Conservation (phyloP, 1,139 yeast genomes). For the Debaryomycetaceae sp. region DNA sequence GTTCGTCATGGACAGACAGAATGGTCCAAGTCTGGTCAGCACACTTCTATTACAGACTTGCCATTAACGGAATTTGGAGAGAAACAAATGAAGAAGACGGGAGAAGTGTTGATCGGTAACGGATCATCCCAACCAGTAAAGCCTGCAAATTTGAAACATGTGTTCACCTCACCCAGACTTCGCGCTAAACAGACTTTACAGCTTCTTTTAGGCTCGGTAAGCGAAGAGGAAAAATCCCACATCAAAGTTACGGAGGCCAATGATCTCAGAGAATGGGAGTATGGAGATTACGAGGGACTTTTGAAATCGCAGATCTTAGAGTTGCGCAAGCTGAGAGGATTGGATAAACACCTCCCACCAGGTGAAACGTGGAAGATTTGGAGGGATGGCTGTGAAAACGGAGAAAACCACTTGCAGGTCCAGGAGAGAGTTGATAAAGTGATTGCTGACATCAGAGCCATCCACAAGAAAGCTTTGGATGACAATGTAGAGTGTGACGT, state of each 20-base stretch:
- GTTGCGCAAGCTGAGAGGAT: slow-evolving; percentile 58
- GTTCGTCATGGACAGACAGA: slow-evolving; percentile 91
- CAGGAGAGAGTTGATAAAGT: slow-evolving; percentile 67
- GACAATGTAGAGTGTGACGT: slow-evolving; percentile 63
- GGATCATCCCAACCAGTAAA: slow-evolving; percentile 54
- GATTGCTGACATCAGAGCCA: slow-evolving; percentile 56
- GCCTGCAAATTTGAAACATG: slow-evolving; percentile 57
- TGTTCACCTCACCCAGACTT: slow-evolving; percentile 75
- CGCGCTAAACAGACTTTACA: slow-evolving; percentile 77
- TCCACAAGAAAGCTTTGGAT: slow-evolving; percentile 61
- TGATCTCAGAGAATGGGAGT: slow-evolving; percentile 88
- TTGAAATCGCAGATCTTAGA: slow-evolving; percentile 62
- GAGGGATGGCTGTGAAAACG: slow-evolving; percentile 91
- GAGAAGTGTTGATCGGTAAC: slow-evolving; percentile 61
- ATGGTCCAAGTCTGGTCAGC: slow-evolving; percentile 93
- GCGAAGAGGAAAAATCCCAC: slow-evolving; percentile 41
- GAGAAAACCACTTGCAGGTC: slow-evolving; percentile 68
- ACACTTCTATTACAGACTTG: slow-evolving; percentile 82
- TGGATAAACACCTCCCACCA: slow-evolving; percentile 30
- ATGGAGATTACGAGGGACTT: slow-evolving; percentile 92
- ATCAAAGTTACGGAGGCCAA: slow-evolving; percentile 56
- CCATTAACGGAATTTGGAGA: slow-evolving; percentile 77
- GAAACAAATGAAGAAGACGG: slow-evolving; percentile 71
- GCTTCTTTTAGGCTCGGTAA: slow-evolving; percentile 48
- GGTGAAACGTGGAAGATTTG: slow-evolving; percentile 74